Conservation (phyloP, 345 rosid species). For the Mangifera indica region DNA sequence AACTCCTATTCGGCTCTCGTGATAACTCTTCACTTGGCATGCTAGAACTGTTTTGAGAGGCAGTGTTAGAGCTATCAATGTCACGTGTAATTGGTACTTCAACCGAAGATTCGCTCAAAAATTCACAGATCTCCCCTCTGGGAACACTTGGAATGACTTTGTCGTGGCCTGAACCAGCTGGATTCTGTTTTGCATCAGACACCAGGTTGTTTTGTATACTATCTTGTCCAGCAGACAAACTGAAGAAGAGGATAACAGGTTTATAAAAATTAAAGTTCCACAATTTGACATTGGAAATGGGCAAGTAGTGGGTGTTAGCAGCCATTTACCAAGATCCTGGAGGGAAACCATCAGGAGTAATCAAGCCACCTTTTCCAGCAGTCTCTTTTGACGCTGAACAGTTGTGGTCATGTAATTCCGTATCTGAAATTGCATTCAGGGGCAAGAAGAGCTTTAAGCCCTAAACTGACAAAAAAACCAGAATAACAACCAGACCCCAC, state of each 20-base stretch:
- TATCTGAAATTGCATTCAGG: constrained; percentile 38
- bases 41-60: constrained; percentile 54
- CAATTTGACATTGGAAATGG: background rate
- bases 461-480: background rate
- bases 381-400: constrained; percentile 36
- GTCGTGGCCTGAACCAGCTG: constrained; percentile 23
- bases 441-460: constrained; percentile 25
- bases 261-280: background rate
- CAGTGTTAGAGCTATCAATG: constrained; percentile 33
- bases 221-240: constrained; percentile 41
- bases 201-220: constrained; percentile 32
- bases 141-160: constrained; percentile 10
- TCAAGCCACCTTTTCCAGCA: constrained; percentile 27
- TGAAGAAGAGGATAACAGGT: constrained; percentile 26
- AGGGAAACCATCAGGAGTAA: constrained; percentile 48
- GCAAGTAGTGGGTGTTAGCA: background rate
- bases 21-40: constrained; percentile 42
- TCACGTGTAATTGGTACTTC: constrained; percentile 41
- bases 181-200: constrained; percentile 29
- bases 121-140: constrained; percentile 28
- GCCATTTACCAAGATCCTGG: constrained; percentile 44
- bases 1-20: constrained; percentile 25
- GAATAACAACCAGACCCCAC: background rate
- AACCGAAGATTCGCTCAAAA: constrained; percentile 40
- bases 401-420: constrained; percentile 35